phyloP scores from a whole-genome alignment of 2,329 filamentous ascomycete species.

The Plectosphaerella sp. region DNA sequence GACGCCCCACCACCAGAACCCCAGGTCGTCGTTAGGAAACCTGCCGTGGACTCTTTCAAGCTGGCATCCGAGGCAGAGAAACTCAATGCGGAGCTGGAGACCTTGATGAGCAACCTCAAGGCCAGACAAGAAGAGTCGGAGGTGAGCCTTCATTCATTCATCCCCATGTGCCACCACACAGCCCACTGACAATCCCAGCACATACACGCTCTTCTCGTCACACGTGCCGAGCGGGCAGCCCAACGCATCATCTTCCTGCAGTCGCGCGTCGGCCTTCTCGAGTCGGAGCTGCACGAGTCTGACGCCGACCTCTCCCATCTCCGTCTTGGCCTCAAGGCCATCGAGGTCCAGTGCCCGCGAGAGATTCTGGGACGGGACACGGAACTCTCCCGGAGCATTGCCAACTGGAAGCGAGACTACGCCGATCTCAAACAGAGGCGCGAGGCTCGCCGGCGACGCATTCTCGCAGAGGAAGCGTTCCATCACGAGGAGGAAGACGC shows the following conservation, averaged over 20 bases:
- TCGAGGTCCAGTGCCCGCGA: constrained; percentile 54
- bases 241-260: constrained; percentile 58
- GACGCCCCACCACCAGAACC: constrained; percentile 11
- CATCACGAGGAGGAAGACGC: not conserved
- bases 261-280: constrained; percentile 53
- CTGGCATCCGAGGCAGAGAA: constrained; percentile 34
- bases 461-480: not conserved
- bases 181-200: constrained; percentile 33
- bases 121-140: constrained; percentile 56
- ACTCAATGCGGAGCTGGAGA: constrained; percentile 45
- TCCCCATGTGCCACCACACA: not conserved
- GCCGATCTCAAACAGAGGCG: constrained; percentile 43
- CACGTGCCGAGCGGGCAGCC: constrained; percentile 52
- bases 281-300: constrained; percentile 50
- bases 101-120: constrained; percentile 45
- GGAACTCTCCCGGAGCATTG: constrained; percentile 55
- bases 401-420: constrained; percentile 60
- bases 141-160: constrained; percentile 28
- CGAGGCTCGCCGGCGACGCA: constrained; percentile 20
- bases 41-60: constrained; percentile 26
- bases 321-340: constrained; percentile 57
- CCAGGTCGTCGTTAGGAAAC: constrained; percentile 6
- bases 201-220: constrained; percentile 57
- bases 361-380: constrained; percentile 36
- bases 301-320: constrained; percentile 58